Evolutionary conservation across 108 stramenopile species (phyloP).

Genomic region (Skeletonema menzelii): DNA sequence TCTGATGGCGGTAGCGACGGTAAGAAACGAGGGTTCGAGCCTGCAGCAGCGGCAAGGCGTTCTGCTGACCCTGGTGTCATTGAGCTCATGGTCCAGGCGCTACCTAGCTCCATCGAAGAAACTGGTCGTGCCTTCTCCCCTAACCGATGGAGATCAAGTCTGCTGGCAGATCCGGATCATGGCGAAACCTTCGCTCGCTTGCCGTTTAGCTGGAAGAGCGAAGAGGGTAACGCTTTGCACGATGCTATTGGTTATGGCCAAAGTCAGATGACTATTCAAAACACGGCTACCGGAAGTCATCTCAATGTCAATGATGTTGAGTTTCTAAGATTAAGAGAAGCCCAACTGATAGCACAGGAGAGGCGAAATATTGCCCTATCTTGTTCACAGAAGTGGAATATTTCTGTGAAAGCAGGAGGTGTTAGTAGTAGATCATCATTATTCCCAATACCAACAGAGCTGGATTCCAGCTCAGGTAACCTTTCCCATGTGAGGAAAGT

Average conservation of each 20-base stretch:
- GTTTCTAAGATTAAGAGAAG: constrained; percentile 13
- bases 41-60: constrained; percentile 60
- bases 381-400: constrained; percentile 33
- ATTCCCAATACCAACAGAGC: constrained; percentile 25
- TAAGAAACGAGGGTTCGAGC: not conserved
- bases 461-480: not conserved
- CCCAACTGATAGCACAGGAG: constrained; percentile 9
- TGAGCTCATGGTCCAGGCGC: constrained; percentile 41
- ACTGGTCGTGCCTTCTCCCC: not conserved
- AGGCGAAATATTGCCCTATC: constrained; percentile 26
- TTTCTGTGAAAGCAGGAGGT: constrained; percentile 42
- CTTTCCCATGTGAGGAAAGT: constrained; percentile 25
- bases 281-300: not conserved
- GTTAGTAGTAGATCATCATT: constrained; percentile 49
- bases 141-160: constrained; percentile 20
- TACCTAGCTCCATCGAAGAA: constrained; percentile 26
- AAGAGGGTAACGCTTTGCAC: not conserved
- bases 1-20: not conserved
- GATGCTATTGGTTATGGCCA: not conserved
- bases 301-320: not conserved
- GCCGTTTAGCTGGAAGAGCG: constrained; percentile 30
- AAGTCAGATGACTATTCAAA: not conserved
- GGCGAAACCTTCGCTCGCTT: constrained; percentile 29
- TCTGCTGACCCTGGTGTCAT: constrained; percentile 62
- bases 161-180: constrained; percentile 8